A percentile compares a stretch with the other conserved stretches of the same genome.
Conservation (phyloP, 2,329 filamentous ascomycete species). For the Aschersonia sp. region DNA sequence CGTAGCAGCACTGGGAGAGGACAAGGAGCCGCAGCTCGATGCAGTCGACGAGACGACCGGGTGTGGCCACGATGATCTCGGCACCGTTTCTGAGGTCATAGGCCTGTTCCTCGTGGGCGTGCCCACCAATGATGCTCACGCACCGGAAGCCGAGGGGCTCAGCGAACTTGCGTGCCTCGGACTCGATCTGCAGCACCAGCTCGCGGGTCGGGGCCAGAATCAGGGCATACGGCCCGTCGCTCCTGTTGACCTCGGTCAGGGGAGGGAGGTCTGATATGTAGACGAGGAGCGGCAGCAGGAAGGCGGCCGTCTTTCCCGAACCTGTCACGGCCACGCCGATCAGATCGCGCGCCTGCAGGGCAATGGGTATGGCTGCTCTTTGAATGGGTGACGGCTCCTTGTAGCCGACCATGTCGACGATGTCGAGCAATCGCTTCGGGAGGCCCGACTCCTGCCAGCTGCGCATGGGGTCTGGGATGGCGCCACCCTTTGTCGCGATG, state of each 20-base stretch:
- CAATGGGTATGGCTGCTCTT: conserved; percentile 87
- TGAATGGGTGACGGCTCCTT: conserved; percentile 86
- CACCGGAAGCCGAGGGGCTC: conserved; percentile 81
- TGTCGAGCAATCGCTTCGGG: conserved; percentile 61
- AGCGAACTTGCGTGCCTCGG: conserved; percentile 86
- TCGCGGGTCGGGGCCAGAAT: conserved; percentile 94
- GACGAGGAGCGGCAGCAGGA: conserved; percentile 78
- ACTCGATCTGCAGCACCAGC: conserved; percentile 92
- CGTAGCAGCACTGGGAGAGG: conserved; percentile 89
- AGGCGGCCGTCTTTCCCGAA: conserved; percentile 96
- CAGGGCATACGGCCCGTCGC: conserved; percentile 93
- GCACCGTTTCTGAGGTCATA: conserved; percentile 83
- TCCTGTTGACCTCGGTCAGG: conserved; percentile 72
- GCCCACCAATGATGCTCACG: conserved; percentile 95
- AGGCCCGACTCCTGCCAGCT: conserved; percentile 78
- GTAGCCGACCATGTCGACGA: conserved; percentile 77
- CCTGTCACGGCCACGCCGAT: conserved; percentile 96
- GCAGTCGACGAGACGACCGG: conserved; percentile 91
- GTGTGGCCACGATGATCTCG: conserved; percentile 97
- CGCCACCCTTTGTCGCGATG: conserved; percentile 83
- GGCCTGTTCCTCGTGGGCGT: conserved; percentile 85
- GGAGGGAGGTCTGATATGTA: conserved; percentile 88
- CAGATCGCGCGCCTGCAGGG: conserved; percentile 81
- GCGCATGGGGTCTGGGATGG: conserved; percentile 91
- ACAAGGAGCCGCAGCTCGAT: conserved; percentile 88